Evolutionary conservation across 1,139 yeast species (phyloP).

Genomic region (Protomyces pachydermus): DNA sequence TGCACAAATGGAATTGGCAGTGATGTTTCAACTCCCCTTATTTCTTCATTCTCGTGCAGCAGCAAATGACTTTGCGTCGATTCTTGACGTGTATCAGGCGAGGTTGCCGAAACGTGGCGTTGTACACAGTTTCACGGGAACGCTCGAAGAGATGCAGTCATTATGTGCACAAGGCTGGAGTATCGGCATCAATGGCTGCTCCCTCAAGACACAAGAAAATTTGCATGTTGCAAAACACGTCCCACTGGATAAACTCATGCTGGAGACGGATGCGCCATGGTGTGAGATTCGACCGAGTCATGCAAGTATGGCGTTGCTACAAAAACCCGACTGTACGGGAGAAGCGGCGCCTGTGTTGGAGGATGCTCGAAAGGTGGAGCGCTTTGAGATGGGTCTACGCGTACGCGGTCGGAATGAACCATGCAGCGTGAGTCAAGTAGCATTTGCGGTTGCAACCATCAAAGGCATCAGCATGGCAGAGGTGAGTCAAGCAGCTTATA

Average conservation of each 20-base stretch:
- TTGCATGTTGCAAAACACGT: slow-evolving; percentile 58
- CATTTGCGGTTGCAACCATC: slow-evolving; percentile 65
- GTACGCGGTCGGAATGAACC: slow-evolving; percentile 90
- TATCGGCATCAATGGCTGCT: slow-evolving; percentile 88
- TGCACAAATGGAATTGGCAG: slow-evolving; percentile 63
- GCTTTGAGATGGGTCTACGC: slow-evolving; percentile 47
- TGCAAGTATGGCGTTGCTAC: slow-evolving; percentile 58
- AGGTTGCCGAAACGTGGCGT: slow-evolving; percentile 52
- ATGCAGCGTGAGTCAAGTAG: slow-evolving; percentile 73
- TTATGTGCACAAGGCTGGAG: slow-evolving; percentile 58
- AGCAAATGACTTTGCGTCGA: slow-evolving; percentile 68
- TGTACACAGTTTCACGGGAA: slow-evolving; percentile 92
- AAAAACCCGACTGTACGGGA: slow-evolving; percentile 45
- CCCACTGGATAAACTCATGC: slow-evolving; percentile 64
- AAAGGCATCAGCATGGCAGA: slow-evolving; percentile 49
- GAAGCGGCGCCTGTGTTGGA: slow-evolving; percentile 46
- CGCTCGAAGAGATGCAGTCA: slow-evolving; percentile 53
- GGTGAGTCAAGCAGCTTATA: slow-evolving; percentile 59
- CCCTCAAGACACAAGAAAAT: slow-evolving; percentile 72
- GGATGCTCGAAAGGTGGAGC: slow-evolving; percentile 51
- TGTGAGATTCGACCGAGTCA: slow-evolving; percentile 86
- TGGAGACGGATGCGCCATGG: slow-evolving; percentile 90
- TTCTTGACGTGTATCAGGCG: slow-evolving; percentile 54
- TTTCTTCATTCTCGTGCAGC: slow-evolving; percentile 88
- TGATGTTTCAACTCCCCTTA: slow-evolving; percentile 58